phyloP scores from a whole-genome alignment of 1,284 basidiomycete genomes.

The Jaminaea rosea region DNA sequence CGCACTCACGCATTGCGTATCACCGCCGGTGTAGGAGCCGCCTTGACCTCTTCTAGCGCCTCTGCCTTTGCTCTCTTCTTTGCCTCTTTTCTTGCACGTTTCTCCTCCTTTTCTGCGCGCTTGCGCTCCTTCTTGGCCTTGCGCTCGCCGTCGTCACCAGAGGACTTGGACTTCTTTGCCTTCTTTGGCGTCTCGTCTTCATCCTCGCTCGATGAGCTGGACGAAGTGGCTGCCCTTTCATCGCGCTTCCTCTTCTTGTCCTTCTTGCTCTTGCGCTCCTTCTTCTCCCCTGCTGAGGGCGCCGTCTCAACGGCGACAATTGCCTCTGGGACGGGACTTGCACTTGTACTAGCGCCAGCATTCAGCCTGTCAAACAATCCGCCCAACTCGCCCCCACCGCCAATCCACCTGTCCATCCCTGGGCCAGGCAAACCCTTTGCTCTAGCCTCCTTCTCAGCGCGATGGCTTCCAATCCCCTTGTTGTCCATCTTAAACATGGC shows the following conservation, averaged over 20 bases:
- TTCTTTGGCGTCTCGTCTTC: background rate
- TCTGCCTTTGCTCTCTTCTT: conserved; percentile 10
- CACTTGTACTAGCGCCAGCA: conserved; percentile 12
- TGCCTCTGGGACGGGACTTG: conserved; percentile 6
- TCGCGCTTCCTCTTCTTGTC: conserved; percentile 8
- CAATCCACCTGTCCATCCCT: conserved; percentile 36
- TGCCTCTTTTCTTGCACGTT: conserved; percentile 4
- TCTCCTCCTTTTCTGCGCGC: conserved; percentile 15
- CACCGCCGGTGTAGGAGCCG: conserved; percentile 2
- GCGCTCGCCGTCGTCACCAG: conserved; percentile 1
- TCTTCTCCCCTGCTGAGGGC: conserved; percentile 10
- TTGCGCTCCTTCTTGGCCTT: conserved; percentile 17
- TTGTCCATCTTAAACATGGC: conserved; percentile 42
- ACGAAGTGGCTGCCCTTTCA: background rate
- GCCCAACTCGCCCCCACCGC: conserved; percentile 41
- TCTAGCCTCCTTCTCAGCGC: conserved; percentile 39
- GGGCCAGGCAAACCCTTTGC: conserved; percentile 15
- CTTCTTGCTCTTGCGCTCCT: conserved; percentile 9
- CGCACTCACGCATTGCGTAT: conserved; percentile 6
- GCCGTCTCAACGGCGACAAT: conserved; percentile 3
- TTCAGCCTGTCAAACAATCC: conserved; percentile 44
- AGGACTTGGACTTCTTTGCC: conserved; percentile 4
- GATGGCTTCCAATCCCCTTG: conserved; percentile 41
- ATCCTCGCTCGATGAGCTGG: background rate
- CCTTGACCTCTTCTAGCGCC: conserved; percentile 5